These are phyloP conservation scores for Hanseniaspora lindneri DNA, from an alignment of 805 yeast genomes.

Conservation along the genomic window DNA sequence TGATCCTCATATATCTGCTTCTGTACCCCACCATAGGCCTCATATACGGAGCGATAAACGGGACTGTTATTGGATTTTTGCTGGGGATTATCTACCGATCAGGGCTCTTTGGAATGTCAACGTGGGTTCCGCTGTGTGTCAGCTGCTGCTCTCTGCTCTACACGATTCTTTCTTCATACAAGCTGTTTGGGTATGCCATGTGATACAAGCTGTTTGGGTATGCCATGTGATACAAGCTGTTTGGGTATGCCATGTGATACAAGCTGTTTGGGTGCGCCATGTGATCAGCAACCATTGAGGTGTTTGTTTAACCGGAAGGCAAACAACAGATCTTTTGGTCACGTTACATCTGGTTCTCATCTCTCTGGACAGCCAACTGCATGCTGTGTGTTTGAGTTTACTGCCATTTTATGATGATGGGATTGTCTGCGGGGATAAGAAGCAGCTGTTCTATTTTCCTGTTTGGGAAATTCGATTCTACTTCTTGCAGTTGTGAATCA, in stretches of 20 bases:
- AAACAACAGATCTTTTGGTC: too few species aligned
- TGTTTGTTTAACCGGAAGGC: too few species aligned
- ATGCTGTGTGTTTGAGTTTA: too few species aligned
- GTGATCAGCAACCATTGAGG: not conserved
- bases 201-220: constrained; percentile 33
- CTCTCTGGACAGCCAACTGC: too few species aligned
- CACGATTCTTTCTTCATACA: constrained; percentile 56
- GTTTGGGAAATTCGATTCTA: too few species aligned
- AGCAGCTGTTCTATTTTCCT: too few species aligned
- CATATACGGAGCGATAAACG: constrained; percentile 55
- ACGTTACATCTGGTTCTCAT: too few species aligned
- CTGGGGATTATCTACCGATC: constrained; percentile 65
- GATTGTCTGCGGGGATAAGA: too few species aligned
- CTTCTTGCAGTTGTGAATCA: too few species aligned
- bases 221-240: constrained; percentile 19
- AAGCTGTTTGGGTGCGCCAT: not conserved
- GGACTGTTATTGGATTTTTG: constrained; percentile 66
- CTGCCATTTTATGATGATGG: too few species aligned
- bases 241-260: not conserved
- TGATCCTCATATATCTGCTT: constrained; percentile 21
- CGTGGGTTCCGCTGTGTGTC: constrained; percentile 90
- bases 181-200: constrained; percentile 29
- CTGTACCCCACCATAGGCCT: constrained; percentile 45
- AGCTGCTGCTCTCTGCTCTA: constrained; percentile 36
- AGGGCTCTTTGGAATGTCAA: constrained; percentile 76